These are phyloP conservation scores for Dryas alaskensis DNA, from an alignment of 306 rosid species.

Conservation along the genomic window DNA sequence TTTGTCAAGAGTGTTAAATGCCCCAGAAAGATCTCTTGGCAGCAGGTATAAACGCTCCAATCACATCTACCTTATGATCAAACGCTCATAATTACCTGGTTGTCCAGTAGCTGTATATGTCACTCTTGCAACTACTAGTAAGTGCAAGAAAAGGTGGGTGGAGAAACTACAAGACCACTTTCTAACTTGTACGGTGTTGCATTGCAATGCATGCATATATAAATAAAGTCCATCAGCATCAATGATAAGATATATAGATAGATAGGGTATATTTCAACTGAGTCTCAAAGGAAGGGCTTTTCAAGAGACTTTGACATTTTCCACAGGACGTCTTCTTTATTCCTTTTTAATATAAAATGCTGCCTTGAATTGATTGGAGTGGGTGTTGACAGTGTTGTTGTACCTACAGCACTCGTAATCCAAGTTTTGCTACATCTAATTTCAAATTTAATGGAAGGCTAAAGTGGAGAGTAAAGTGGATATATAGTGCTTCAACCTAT, in stretches of 20 bases:
- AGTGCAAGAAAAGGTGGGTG: slow-evolving; percentile 1
- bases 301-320: slow-evolving; percentile 3
- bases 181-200: neutral
- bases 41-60: too few relatives aligned
- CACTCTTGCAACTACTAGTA: neutral
- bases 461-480: neutral
- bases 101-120: too few relatives aligned
- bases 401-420: too few relatives aligned
- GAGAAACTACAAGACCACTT: slow-evolving; percentile 10
- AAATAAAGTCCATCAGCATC: neutral
- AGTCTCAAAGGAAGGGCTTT: neutral
- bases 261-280: neutral
- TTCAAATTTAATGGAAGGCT: neutral
- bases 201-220: neutral
- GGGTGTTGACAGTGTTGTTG: slow-evolving; percentile 1
- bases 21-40: too few relatives aligned
- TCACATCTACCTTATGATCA: too few relatives aligned
- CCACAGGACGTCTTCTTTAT: neutral
- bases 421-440: too few relatives aligned
- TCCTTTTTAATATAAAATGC: neutral
- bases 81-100: too few relatives aligned
- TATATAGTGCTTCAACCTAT: neutral
- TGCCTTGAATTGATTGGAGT: slow-evolving; percentile 12
- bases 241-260: neutral
- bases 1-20: too few relatives aligned